Conservation (phyloP, 805 yeast species). For the Cyberlindnera veronae region DNA sequence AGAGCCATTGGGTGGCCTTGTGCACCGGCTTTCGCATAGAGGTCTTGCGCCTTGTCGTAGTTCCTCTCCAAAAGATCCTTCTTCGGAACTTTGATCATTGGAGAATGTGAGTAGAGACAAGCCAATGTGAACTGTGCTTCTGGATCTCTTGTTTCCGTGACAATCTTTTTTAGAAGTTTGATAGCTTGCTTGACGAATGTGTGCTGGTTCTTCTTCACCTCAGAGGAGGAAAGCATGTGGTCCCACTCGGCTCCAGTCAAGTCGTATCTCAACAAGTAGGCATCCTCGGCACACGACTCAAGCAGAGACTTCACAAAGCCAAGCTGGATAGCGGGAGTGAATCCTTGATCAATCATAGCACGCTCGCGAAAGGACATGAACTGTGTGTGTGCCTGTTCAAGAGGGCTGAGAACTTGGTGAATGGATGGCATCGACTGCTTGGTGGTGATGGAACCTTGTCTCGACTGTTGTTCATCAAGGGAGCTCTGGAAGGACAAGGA, state of each 20-base stretch:
- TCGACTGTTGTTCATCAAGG: slow-evolving; percentile 1
- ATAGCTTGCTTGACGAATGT: slow-evolving; percentile 55
- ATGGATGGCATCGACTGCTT: slow-evolving; percentile 1
- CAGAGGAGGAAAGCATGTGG: slow-evolving; percentile 35
- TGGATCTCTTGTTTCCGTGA: slow-evolving; percentile 45
- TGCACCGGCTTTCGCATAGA: slow-evolving; percentile 56
- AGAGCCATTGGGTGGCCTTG: slow-evolving; percentile 57
- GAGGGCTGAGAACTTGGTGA: slow-evolving; percentile 5
- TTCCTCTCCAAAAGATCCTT: slow-evolving; percentile 49
- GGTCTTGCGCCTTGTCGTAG: slow-evolving; percentile 57
- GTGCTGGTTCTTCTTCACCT: slow-evolving; percentile 48
- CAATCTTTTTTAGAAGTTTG: slow-evolving; percentile 55
- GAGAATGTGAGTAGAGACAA: slow-evolving; percentile 55
- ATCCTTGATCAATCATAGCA: not conserved
- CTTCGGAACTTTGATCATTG: slow-evolving; percentile 41
- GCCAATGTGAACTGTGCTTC: slow-evolving; percentile 61
- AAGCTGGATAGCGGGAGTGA: slow-evolving; percentile 5
- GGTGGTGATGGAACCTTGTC: slow-evolving; percentile 2
- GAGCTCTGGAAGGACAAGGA: slow-evolving; percentile 10
- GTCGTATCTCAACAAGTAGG: slow-evolving; percentile 32
- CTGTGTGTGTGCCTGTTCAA: slow-evolving; percentile 6
- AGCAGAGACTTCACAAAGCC: slow-evolving; percentile 6
- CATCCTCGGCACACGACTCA: slow-evolving; percentile 3
- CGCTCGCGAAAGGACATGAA: not conserved
- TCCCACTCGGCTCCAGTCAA: slow-evolving; percentile 44